A percentile compares a stretch with the other conserved stretches of the same genome.
Conservation (phyloP, 2,329 filamentous ascomycete species). For the Sporothrix protearum region DNA sequence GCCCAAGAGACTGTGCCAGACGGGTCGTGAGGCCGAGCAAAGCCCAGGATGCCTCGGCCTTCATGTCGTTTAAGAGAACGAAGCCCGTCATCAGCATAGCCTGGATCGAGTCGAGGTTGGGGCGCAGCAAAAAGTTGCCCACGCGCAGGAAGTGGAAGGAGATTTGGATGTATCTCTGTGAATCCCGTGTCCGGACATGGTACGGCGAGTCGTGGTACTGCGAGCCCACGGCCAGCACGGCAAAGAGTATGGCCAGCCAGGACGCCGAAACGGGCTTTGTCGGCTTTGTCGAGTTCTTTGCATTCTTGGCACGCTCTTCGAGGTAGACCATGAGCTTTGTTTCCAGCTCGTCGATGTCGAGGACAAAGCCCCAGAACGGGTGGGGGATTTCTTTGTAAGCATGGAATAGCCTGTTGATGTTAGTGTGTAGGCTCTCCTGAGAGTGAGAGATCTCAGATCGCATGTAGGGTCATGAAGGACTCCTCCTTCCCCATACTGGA, state of each 20-base stretch:
- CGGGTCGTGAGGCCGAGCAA: slow-evolving; percentile 61
- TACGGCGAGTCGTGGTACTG: slow-evolving; percentile 65
- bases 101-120: slow-evolving; percentile 64
- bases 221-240: slow-evolving; percentile 61
- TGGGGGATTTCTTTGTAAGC: slow-evolving; percentile 66
- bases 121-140: slow-evolving; percentile 60
- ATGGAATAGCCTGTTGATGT: slow-evolving; percentile 52
- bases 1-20: slow-evolving; percentile 61
- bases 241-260: slow-evolving; percentile 64
- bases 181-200: slow-evolving; percentile 56
- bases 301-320: slow-evolving; percentile 59
- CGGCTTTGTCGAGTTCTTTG: slow-evolving; percentile 44
- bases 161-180: slow-evolving; percentile 60
- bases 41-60: slow-evolving; percentile 65
- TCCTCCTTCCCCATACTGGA: slow-evolving; percentile 21
- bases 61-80: slow-evolving; percentile 65
- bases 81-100: slow-evolving; percentile 61
- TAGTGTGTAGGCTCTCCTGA: neutral
- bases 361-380: slow-evolving; percentile 65
- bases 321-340: slow-evolving; percentile 62
- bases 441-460: neutral
- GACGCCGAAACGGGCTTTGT: slow-evolving; percentile 57
- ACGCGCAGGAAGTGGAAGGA: slow-evolving; percentile 63
- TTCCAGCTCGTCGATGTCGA: slow-evolving; percentile 64
- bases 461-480: too few species aligned